Evolutionary conservation across 2,329 filamentous ascomycete species (phyloP), one percentile per base, ranked within the genome.

Genomic region (Aphanoascus verrucosus): DNA sequence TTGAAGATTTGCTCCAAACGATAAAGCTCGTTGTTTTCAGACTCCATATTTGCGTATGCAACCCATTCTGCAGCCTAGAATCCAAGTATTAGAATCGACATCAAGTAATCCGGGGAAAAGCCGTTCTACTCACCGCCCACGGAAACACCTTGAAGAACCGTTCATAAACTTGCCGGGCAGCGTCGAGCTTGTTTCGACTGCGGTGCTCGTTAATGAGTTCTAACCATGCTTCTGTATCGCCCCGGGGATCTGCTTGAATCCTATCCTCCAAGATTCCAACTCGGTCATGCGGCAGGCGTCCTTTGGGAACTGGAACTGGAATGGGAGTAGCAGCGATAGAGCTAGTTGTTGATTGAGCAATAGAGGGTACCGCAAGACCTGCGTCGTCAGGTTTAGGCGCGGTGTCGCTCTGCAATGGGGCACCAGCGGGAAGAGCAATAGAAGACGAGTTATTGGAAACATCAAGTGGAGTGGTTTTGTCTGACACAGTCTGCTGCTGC

Each of bases 181-280:
- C 85, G 56, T 94, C 88, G 57, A 90, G 73, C 68, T 89, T 87
- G 70, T 86, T 86, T 63, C 85, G 86, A 63, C 81, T 83, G 61
- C 85, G 85, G 68, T 95, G 82, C 66, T 96, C 88, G 60, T 81
- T 80, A 66, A 98, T 91, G 65, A 98, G 77, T 59, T 81, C 80
- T 63, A 94, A 74, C 93, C 93, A 98, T 32, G 91, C 88, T 67
- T 93, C 86, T 69, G 93, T 81, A 62, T 96, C 90, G 64, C 91
- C 93, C 63, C 88, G 86, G 14, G 91, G 87, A 65, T 98, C 93
- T 64, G 96, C 87, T 66, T 85, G 84, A 67, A 97, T 85, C 65
- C 91, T 84, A 67, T 93, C 87, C 74, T 98, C 91, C 64, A 97
- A 77, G 55, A 90, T 80, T 55, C 85, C 83, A 62, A 91, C 77